Conservation (phyloP, 2,329 filamentous ascomycete species). For the Ceratocystis diversiconidia region DNA sequence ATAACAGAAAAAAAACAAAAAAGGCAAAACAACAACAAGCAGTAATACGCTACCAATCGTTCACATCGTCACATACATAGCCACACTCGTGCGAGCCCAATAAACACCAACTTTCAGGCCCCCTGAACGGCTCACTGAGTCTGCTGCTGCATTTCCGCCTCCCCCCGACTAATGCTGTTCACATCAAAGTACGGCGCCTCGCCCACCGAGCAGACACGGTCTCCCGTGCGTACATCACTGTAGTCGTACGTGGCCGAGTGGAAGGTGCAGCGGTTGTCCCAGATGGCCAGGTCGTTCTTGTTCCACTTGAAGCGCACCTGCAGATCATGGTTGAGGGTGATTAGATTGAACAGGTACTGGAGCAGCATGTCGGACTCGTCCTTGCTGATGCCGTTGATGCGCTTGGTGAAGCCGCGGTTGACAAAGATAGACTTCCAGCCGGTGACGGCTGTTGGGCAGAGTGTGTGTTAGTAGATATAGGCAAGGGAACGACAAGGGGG, state of each 20-base stretch:
- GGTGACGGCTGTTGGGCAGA: conserved; percentile 30
- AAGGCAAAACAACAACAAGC: background rate
- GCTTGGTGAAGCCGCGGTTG: conserved; percentile 37
- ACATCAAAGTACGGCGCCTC: conserved; percentile 40
- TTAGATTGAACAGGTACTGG: conserved; percentile 33
- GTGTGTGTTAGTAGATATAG: background rate
- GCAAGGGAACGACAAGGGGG: background rate
- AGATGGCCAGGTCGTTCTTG: conserved; percentile 32
- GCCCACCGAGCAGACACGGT: conserved; percentile 39
- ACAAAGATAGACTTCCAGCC: conserved; percentile 43
- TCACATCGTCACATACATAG: background rate
- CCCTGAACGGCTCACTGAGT: background rate
- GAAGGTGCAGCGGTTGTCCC: conserved; percentile 33
- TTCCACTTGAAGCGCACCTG: conserved; percentile 42
- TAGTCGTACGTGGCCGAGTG: conserved; percentile 46
- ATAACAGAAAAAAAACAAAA: background rate
- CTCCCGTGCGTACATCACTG: conserved; percentile 35
- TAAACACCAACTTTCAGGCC: background rate
- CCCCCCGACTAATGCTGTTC: conserved; percentile 28
- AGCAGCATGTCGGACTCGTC: conserved; percentile 41
- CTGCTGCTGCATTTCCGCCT: conserved; percentile 1
- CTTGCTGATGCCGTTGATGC: conserved; percentile 40
- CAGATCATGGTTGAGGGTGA: conserved; percentile 41
- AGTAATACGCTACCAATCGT: background rate
- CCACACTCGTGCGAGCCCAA: background rate